Percentiles rank a stretch among this genome's conserved stretches.
These are phyloP conservation scores for Auriscalpium microsporum DNA, from an alignment of 768 basidiomycete genomes.

Conservation along the genomic window DNA sequence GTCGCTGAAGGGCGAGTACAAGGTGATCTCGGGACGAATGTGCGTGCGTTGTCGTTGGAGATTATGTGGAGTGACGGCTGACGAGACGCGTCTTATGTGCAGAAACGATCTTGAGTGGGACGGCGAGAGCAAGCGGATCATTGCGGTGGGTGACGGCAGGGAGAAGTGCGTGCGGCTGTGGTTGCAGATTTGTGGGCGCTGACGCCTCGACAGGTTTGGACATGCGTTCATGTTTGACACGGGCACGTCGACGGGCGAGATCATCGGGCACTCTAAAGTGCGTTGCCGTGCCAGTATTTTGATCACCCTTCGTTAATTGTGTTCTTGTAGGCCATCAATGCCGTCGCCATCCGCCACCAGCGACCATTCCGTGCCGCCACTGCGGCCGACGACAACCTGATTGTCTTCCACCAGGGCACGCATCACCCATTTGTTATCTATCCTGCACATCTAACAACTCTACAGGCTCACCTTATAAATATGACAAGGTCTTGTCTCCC, in stretches of 20 bases:
- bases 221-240: slow-evolving; percentile 78
- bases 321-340: slow-evolving; percentile 60
- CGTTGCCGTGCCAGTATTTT: too few species aligned
- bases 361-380: slow-evolving; percentile 89
- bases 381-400: slow-evolving; percentile 72
- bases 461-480: slow-evolving; percentile 80
- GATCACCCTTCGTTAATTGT: background rate
- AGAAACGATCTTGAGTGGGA: slow-evolving; percentile 97
- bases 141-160: slow-evolving; percentile 86
- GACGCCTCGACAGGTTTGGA: slow-evolving; percentile 48
- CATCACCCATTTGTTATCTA: background rate
- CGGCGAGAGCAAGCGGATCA: slow-evolving; percentile 91
- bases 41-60: slow-evolving; percentile 25
- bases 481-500: slow-evolving; percentile 50
- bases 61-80: background rate
- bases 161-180: slow-evolving; percentile 51
- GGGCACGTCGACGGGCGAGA: slow-evolving; percentile 81
- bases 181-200: background rate
- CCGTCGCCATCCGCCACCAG: slow-evolving; percentile 80
- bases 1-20: slow-evolving; percentile 72
- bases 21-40: slow-evolving; percentile 65
- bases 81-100: background rate
- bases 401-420: slow-evolving; percentile 76
- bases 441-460: background rate
- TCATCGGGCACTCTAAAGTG: slow-evolving; percentile 85